Percentiles rank a stretch among this genome's conserved stretches.
These are phyloP conservation scores for Myochromella boudieri DNA, from an alignment of 768 basidiomycete species.

Conservation along the genomic window DNA sequence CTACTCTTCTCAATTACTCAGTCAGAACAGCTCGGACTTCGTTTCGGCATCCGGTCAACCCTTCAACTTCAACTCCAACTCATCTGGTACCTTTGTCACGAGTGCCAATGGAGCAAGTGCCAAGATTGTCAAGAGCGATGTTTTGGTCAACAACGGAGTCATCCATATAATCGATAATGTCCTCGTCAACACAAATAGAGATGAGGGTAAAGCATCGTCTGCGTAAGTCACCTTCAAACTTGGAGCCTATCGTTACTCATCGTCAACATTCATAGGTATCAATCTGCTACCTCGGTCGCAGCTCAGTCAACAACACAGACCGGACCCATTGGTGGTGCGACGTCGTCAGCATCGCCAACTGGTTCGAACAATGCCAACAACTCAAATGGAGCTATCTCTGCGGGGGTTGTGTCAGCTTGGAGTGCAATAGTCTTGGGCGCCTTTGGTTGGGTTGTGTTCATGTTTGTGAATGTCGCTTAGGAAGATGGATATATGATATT, in stretches of 20 bases:
- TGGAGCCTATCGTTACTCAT: not conserved
- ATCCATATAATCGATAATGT: slow-evolving; percentile 61
- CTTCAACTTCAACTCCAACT: slow-evolving; percentile 51
- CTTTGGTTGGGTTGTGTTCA: not conserved
- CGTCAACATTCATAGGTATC: slow-evolving; percentile 19
- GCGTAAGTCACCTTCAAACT: slow-evolving; percentile 41
- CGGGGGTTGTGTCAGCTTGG: not conserved
- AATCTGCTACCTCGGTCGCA: slow-evolving; percentile 51
- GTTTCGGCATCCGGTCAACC: slow-evolving; percentile 60
- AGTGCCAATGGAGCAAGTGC: slow-evolving; percentile 38
- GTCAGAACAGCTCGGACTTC: slow-evolving; percentile 24
- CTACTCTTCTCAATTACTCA: slow-evolving; percentile 53
- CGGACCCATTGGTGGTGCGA: slow-evolving; percentile 39
- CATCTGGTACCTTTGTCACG: slow-evolving; percentile 56
- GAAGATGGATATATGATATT: no score
- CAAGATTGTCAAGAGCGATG: slow-evolving; percentile 55
- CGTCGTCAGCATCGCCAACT: slow-evolving; percentile 6
- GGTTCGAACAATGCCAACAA: not conserved
- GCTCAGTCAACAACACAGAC: slow-evolving; percentile 37
- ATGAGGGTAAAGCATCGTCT: slow-evolving; percentile 45
- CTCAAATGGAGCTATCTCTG: not conserved
- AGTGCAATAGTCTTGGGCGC: not conserved
- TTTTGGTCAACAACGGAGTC: slow-evolving; percentile 67
- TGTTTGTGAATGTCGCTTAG: not conserved
- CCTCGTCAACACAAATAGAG: slow-evolving; percentile 41